phyloP scores from a whole-genome alignment of 768 basidiomycete species.

The Suillus subalutaceus region DNA sequence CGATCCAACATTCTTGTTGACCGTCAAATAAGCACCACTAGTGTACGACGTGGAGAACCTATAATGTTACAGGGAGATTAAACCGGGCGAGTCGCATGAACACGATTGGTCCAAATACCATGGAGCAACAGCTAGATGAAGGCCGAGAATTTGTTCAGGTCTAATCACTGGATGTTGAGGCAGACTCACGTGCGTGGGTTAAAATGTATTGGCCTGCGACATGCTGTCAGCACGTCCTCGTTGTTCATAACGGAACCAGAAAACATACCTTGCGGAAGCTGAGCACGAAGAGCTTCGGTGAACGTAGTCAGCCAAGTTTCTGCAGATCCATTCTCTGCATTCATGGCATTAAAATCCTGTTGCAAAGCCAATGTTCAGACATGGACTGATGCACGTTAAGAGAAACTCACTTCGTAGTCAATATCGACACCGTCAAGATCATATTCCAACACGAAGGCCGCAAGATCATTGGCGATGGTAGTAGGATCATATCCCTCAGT shows the following conservation, averaged over 20 bases:
- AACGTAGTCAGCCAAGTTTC: conserved; percentile 44
- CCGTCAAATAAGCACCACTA: conserved; percentile 42
- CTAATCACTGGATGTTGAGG: conserved; percentile 22
- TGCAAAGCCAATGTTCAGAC: conserved; percentile 6
- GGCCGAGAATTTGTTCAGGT: neutral
- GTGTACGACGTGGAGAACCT: conserved; percentile 42
- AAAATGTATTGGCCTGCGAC: conserved; percentile 30
- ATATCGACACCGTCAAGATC: conserved; percentile 73
- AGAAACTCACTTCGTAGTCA: conserved; percentile 58
- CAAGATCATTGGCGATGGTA: conserved; percentile 62
- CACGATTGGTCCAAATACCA: conserved; percentile 28
- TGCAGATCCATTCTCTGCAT: conserved; percentile 51
- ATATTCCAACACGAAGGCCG: conserved; percentile 63
- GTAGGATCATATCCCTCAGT: conserved; percentile 58
- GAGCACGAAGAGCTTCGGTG: conserved; percentile 32
- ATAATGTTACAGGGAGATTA: neutral
- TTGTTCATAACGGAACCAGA: neutral
- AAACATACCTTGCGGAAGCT: conserved; percentile 29
- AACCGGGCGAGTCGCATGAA: neutral
- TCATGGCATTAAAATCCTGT: conserved; percentile 65
- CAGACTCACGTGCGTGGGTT: conserved; percentile 40
- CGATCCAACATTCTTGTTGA: conserved; percentile 41
- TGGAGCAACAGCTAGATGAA: conserved; percentile 42
- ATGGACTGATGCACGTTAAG: neutral
- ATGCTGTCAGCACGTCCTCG: neutral